Percentiles rank a stretch among this genome's conserved stretches.
Conservation (phyloP, 2,329 filamentous ascomycete genomes). For the Ascochyta lentis region DNA sequence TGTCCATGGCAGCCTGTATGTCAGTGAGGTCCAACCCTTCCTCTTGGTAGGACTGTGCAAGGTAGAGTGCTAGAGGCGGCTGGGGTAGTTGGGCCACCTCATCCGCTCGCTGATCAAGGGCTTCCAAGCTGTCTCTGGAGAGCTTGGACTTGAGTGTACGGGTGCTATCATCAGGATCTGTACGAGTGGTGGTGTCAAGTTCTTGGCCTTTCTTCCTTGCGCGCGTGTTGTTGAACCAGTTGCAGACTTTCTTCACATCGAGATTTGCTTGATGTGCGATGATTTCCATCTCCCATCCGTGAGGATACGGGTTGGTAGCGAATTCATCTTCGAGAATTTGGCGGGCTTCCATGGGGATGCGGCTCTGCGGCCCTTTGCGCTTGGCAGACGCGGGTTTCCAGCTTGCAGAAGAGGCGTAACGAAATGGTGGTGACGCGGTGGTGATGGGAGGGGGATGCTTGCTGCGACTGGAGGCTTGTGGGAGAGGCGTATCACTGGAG, state of each 20-base stretch:
- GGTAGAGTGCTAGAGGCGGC: slow-evolving; percentile 42
- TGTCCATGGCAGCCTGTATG: slow-evolving; percentile 42
- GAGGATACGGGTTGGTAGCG: slow-evolving; percentile 44
- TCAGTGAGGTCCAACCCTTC: slow-evolving; percentile 37
- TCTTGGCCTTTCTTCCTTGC: slow-evolving; percentile 42
- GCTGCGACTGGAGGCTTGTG: not conserved
- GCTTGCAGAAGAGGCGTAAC: slow-evolving; percentile 20
- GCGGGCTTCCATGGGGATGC: slow-evolving; percentile 40
- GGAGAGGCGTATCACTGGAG: not conserved
- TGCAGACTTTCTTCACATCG: slow-evolving; percentile 45
- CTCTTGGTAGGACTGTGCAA: slow-evolving; percentile 45
- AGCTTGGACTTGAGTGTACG: slow-evolving; percentile 31
- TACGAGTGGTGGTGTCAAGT: not conserved
- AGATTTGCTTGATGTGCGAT: slow-evolving; percentile 46
- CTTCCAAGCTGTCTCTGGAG: slow-evolving; percentile 41
- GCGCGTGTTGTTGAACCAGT: slow-evolving; percentile 47
- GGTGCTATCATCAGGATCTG: slow-evolving; percentile 10
- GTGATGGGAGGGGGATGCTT: not conserved
- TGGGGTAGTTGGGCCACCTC: slow-evolving; percentile 32
- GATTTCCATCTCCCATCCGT: slow-evolving; percentile 45
- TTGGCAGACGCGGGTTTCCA: slow-evolving; percentile 45
- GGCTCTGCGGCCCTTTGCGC: slow-evolving; percentile 39
- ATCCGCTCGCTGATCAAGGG: slow-evolving; percentile 33
- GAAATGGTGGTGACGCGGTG: slow-evolving; percentile 11
- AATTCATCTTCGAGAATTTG: slow-evolving; percentile 48